Evolutionary conservation across 164 flowering plant species (phyloP).

Genomic region (Umbellularia californica): DNA sequence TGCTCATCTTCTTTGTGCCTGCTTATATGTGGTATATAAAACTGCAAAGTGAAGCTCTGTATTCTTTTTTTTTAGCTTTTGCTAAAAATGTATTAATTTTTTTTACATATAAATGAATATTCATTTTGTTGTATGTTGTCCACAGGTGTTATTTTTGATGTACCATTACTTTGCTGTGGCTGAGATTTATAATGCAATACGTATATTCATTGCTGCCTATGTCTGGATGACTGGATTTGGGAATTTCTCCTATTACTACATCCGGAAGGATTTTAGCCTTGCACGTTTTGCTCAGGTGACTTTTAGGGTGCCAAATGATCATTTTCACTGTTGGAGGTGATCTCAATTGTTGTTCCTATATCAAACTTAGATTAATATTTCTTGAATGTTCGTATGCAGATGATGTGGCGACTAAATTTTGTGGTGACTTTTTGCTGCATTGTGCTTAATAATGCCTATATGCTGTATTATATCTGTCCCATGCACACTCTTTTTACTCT

Average conservation of each 20-base stretch:
- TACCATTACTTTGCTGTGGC: slow-evolving; percentile 97
- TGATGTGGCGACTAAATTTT: slow-evolving; percentile 99
- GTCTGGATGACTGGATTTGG: slow-evolving; percentile 99
- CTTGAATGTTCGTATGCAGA: slow-evolving; percentile 45
- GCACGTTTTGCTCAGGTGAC: slow-evolving; percentile 91
- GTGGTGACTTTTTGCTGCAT: slow-evolving; percentile 84
- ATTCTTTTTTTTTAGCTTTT: too few species aligned
- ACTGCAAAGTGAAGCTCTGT: too few species aligned
- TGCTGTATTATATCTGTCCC: slow-evolving; percentile 93
- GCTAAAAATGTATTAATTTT: too few species aligned
- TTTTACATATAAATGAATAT: not conserved
- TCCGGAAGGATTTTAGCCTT: slow-evolving; percentile 86
- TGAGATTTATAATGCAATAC: slow-evolving; percentile 96
- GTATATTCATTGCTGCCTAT: slow-evolving; percentile 96
- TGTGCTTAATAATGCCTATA: slow-evolving; percentile 88
- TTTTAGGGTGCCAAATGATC: not conserved
- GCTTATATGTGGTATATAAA: too few species aligned
- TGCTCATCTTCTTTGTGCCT: too few species aligned
- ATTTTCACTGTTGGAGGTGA: not conserved
- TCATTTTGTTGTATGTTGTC: slow-evolving; percentile 6
- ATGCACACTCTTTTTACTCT: slow-evolving; percentile 97
- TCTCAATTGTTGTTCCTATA: not conserved
- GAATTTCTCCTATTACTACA: slow-evolving; percentile 93
- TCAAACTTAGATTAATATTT: not conserved
- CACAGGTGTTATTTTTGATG: slow-evolving; percentile 90